Percentiles rank a stretch among this genome's conserved stretches.
Evolutionary conservation across 495 filamentous ascomycete genomes (phyloP).

Genomic region (Bacidia rubella): DNA sequence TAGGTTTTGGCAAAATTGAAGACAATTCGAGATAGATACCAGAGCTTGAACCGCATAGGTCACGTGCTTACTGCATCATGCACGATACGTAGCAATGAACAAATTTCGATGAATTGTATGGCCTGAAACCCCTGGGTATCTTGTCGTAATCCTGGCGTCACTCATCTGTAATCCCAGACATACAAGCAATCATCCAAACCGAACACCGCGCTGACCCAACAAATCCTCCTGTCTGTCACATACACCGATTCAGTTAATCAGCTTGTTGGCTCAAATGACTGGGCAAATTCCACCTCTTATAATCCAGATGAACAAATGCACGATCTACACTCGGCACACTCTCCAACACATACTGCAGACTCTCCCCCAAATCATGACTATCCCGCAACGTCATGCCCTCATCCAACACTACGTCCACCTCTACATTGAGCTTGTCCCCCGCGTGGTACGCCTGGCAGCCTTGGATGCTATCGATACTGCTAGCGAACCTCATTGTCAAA

Average conservation of each 20-base stretch:
- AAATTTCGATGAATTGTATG: neutral
- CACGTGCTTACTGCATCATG: too few relatives aligned
- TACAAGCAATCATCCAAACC: neutral
- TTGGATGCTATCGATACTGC: constrained; percentile 77
- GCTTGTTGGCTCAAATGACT: constrained; percentile 70
- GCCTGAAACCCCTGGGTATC: too few relatives aligned
- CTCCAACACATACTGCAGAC: constrained; percentile 80
- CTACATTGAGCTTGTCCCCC: constrained; percentile 81
- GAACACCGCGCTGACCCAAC: neutral
- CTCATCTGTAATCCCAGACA: too few relatives aligned
- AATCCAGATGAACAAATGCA: constrained; percentile 71
- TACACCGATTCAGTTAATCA: too few relatives aligned
- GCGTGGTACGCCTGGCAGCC: constrained; percentile 79
- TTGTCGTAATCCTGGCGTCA: too few relatives aligned
- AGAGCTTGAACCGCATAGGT: neutral
- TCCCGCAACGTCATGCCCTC: constrained; percentile 65
- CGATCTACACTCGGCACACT: constrained; percentile 65
- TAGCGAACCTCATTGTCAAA: constrained; percentile 87
- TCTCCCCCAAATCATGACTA: constrained; percentile 81
- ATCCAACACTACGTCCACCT: constrained; percentile 72
- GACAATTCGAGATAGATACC: neutral
- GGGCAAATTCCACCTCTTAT: constrained; percentile 66
- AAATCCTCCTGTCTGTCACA: neutral
- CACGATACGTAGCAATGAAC: neutral
- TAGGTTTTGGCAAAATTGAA: neutral